Percentiles rank a stretch among this genome's conserved stretches.
These are phyloP conservation scores for Neurospora sp. DNA, from an alignment of 495 filamentous ascomycete genomes.

Conservation along the genomic window DNA sequence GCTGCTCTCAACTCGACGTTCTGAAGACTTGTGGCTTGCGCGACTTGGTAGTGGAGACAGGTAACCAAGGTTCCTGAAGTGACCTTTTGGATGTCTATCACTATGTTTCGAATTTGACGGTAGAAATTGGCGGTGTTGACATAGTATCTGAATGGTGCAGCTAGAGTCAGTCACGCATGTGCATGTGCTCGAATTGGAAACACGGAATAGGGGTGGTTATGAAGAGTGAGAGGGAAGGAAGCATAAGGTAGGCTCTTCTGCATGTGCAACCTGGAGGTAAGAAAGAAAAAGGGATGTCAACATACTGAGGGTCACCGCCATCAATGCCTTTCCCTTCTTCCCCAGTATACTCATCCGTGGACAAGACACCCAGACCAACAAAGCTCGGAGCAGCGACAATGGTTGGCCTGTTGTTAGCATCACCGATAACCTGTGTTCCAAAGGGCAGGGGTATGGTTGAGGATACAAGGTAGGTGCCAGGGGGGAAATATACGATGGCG, in stretches of 20 bases:
- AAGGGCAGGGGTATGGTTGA: conserved; percentile 55
- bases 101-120: conserved; percentile 82
- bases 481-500: conserved; percentile 65
- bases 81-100: conserved; percentile 58
- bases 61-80: conserved; percentile 44
- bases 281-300: too few relatives aligned
- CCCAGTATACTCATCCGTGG: conserved; percentile 64
- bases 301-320: conserved; percentile 19
- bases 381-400: conserved; percentile 63
- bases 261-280: too few relatives aligned
- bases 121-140: conserved; percentile 95
- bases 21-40: conserved; percentile 76
- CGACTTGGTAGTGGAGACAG: conserved; percentile 91
- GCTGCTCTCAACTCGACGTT: conserved; percentile 54
- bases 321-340: conserved; percentile 14
- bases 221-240: not conserved
- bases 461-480: conserved; percentile 58
- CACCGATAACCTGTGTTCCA: conserved; percentile 65
- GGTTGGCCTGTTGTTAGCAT: conserved; percentile 53
- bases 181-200: too few relatives aligned
- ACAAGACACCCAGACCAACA: conserved; percentile 73
- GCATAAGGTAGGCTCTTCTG: too few relatives aligned
- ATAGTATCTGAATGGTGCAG: conserved; percentile 28
- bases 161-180: not conserved
- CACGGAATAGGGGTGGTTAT: not conserved